Percentiles rank a stretch among this genome's conserved stretches.
phyloP scores from a whole-genome alignment of 352 stramenopile species.

The Achlya hypogyna region DNA sequence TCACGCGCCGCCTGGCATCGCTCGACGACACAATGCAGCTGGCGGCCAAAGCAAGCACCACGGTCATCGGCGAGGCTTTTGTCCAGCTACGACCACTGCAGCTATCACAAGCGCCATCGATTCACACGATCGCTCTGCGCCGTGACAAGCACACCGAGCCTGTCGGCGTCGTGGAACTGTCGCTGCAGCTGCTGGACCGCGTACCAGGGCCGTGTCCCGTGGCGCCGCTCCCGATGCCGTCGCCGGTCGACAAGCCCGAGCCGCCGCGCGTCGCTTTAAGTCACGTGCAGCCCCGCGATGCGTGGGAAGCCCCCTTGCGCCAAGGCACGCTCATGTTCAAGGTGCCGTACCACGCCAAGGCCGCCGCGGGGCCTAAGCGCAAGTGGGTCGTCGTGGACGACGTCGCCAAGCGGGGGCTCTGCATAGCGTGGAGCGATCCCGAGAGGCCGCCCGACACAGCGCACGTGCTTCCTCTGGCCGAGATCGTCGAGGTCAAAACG shows the following conservation, averaged over 20 bases:
- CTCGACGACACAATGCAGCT: constrained; percentile 47
- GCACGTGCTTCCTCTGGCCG: neutral
- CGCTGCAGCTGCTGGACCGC: constrained; percentile 51
- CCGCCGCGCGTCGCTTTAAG: constrained; percentile 13
- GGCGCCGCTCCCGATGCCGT: constrained; percentile 25
- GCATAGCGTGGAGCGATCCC: constrained; percentile 69
- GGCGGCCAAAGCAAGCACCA: constrained; percentile 55
- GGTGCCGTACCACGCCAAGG: constrained; percentile 57
- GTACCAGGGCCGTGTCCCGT: constrained; percentile 19
- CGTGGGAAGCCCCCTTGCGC: constrained; percentile 26
- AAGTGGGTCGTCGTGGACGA: constrained; percentile 54
- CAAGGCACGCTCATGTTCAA: constrained; percentile 70
- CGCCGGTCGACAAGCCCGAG: constrained; percentile 12
- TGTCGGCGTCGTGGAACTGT: constrained; percentile 51
- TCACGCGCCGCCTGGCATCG: constrained; percentile 41
- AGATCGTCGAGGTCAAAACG: constrained; percentile 21
- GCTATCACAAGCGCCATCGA: neutral
- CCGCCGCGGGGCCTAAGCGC: constrained; percentile 26
- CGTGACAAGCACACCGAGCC: neutral
- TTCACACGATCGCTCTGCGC: neutral
- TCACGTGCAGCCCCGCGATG: constrained; percentile 14
- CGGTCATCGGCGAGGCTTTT: constrained; percentile 46
- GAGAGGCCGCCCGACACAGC: constrained; percentile 28
- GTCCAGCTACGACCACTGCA: constrained; percentile 22
- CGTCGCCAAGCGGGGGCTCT: constrained; percentile 23